phyloP scores from a whole-genome alignment of 805 yeast species.

The Phaffomyces antillensis region DNA sequence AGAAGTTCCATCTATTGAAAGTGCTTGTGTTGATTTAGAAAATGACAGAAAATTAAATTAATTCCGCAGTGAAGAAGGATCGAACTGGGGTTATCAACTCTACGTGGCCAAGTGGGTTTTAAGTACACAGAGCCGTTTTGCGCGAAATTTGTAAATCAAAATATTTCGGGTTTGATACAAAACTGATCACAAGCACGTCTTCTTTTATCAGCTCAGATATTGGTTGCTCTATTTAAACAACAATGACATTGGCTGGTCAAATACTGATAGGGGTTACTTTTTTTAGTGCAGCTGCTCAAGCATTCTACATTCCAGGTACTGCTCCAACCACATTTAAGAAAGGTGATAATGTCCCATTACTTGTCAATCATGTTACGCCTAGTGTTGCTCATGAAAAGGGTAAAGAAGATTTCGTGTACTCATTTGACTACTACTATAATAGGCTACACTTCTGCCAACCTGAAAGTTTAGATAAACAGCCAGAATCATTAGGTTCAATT shows the following conservation, averaged over 20 bases:
- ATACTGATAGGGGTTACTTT: not conserved
- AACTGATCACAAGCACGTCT: not conserved
- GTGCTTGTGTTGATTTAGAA: too few relatives aligned
- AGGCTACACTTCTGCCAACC: conserved; percentile 84
- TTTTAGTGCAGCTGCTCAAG: conserved; percentile 23
- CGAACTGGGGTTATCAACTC: too few relatives aligned
- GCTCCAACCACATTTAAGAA: conserved; percentile 85
- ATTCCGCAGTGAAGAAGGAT: too few relatives aligned
- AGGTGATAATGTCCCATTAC: conserved; percentile 66
- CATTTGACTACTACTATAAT: conserved; percentile 78
- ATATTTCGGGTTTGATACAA: too few relatives aligned
- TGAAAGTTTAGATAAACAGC: conserved; percentile 44
- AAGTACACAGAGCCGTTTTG: too few relatives aligned
- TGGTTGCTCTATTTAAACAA: not conserved
- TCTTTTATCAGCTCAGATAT: not conserved
- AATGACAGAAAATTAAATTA: not conserved
- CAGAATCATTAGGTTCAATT: conserved; percentile 87
- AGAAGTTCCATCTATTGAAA: too few relatives aligned
- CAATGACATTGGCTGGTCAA: not conserved
- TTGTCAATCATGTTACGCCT: conserved; percentile 90
- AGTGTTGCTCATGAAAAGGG: conserved; percentile 40
- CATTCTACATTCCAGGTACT: conserved; percentile 90
- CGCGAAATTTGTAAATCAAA: too few relatives aligned
- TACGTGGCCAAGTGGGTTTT: too few relatives aligned
- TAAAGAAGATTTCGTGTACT: conserved; percentile 51